A percentile compares a stretch with the other conserved stretches of the same genome.
phyloP scores from a whole-genome alignment of 2,329 filamentous ascomycete species.

The Gaeumannomyces tritici region DNA sequence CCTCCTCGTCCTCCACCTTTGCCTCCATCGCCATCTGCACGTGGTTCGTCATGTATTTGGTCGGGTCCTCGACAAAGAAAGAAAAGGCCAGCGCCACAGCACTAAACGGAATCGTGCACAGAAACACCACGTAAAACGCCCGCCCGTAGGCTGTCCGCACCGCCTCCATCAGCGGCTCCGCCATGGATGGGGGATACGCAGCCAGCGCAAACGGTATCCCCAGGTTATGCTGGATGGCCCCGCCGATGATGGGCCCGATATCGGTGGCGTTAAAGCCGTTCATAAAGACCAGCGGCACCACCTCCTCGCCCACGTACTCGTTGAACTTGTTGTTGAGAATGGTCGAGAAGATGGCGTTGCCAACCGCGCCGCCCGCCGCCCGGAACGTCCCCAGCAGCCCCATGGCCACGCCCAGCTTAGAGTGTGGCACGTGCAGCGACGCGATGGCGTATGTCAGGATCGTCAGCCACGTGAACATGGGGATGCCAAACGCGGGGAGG shows the following conservation, averaged over 20 bases:
- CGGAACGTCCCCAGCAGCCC: slow-evolving; percentile 21
- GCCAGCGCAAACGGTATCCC: slow-evolving; percentile 50
- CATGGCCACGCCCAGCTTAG: slow-evolving; percentile 19
- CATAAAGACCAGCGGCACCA: slow-evolving; percentile 17
- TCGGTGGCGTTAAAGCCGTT: slow-evolving; percentile 19
- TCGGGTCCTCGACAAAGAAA: slow-evolving; percentile 8
- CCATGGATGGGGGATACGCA: slow-evolving; percentile 26
- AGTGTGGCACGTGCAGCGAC: slow-evolving; percentile 19
- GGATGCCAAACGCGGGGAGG: slow-evolving; percentile 11
- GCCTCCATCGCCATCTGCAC: background rate
- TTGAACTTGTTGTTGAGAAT: slow-evolving; percentile 19
- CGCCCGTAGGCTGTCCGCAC: slow-evolving; percentile 27
- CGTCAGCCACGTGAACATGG: slow-evolving; percentile 22
- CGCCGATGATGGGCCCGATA: slow-evolving; percentile 29
- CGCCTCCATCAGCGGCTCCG: slow-evolving; percentile 20
- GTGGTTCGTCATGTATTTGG: slow-evolving; percentile 8
- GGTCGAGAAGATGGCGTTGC: slow-evolving; percentile 23
- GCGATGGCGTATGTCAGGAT: slow-evolving; percentile 18
- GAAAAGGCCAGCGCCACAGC: slow-evolving; percentile 15
- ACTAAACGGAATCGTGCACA: slow-evolving; percentile 27
- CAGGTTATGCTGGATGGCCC: slow-evolving; percentile 34
- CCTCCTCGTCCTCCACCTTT: background rate
- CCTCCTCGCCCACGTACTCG: slow-evolving; percentile 15
- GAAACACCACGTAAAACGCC: slow-evolving; percentile 32
- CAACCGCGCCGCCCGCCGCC: slow-evolving; percentile 20